Conservation (phyloP, 2,329 filamentous ascomycete genomes). For the Ophiostoma sp. region DNA sequence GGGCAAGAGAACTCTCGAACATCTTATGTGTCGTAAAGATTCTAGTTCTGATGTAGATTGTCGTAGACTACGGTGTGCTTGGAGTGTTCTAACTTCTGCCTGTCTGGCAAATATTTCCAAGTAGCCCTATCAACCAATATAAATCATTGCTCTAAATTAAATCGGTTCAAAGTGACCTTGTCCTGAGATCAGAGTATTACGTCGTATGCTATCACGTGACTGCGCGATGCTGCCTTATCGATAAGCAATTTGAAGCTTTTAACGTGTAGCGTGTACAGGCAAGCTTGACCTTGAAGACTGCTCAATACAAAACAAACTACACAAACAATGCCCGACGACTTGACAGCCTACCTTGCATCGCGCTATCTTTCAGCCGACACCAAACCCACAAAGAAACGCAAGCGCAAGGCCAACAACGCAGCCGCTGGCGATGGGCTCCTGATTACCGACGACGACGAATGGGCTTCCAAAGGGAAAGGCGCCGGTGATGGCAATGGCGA, state of each 20-base stretch:
- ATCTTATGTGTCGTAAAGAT: constrained; percentile 17
- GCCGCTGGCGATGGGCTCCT: constrained; percentile 46
- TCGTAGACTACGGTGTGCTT: background rate
- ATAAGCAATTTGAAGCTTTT: background rate
- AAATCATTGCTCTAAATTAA: background rate
- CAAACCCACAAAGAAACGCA: constrained; percentile 58
- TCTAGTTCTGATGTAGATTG: background rate
- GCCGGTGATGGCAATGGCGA: constrained; percentile 36
- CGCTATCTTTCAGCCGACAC: constrained; percentile 74
- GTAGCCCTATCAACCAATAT: background rate
- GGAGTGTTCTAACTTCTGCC: background rate
- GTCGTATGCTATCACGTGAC: background rate
- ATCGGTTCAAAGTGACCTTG: background rate
- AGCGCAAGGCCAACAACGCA: constrained; percentile 48
- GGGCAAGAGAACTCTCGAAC: constrained; percentile 42
- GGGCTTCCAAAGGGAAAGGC: constrained; percentile 39
- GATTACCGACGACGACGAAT: constrained; percentile 61
- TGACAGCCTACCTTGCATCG: constrained; percentile 82
- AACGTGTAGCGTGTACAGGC: background rate
- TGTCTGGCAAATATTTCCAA: background rate
- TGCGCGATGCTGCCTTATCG: background rate
- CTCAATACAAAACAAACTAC: background rate
- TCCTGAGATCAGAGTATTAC: background rate
- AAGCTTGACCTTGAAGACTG: background rate
- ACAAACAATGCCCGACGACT: constrained; percentile 48